These are phyloP conservation scores for Solanum piurae DNA, from an alignment of 257 asterid species.

Conservation along the genomic window DNA sequence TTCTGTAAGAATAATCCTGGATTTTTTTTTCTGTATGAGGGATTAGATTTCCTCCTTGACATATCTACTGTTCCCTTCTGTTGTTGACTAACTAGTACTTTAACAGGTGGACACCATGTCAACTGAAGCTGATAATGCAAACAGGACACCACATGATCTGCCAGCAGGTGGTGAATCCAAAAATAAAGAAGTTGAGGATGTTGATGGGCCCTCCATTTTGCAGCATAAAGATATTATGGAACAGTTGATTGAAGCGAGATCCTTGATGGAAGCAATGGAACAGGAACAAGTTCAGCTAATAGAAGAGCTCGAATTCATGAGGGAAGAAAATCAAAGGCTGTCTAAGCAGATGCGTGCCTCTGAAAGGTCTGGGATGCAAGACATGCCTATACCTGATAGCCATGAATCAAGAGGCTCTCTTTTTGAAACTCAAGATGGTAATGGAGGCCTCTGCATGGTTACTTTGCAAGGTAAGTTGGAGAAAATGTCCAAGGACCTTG, in stretches of 20 bases:
- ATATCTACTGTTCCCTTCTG: neutral
- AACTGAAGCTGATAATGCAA: slow-evolving; percentile 17
- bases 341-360: slow-evolving; percentile 16
- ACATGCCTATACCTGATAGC: slow-evolving; percentile 1
- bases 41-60: neutral
- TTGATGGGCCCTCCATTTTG: slow-evolving; percentile 8
- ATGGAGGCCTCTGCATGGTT: slow-evolving; percentile 13
- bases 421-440: slow-evolving; percentile 13
- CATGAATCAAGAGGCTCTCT: neutral
- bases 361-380: slow-evolving; percentile 9
- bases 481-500: slow-evolving; percentile 37
- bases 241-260: slow-evolving; percentile 41
- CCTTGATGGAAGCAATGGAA: slow-evolving; percentile 39
- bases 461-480: slow-evolving; percentile 45
- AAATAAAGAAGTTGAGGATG: slow-evolving; percentile 12
- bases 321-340: slow-evolving; percentile 33
- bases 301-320: slow-evolving; percentile 31
- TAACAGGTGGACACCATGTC: slow-evolving; percentile 28
- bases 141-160: slow-evolving; percentile 15
- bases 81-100: neutral
- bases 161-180: slow-evolving; percentile 11
- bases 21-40: slow-evolving; percentile 23
- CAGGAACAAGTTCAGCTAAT: slow-evolving; percentile 33
- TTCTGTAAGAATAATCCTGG: slow-evolving; percentile 26
- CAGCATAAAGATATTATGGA: slow-evolving; percentile 26